Base-by-base conservation (phyloP, 495 filamentous ascomycete species). In the Aspergillus carlsbadensis region DNA sequence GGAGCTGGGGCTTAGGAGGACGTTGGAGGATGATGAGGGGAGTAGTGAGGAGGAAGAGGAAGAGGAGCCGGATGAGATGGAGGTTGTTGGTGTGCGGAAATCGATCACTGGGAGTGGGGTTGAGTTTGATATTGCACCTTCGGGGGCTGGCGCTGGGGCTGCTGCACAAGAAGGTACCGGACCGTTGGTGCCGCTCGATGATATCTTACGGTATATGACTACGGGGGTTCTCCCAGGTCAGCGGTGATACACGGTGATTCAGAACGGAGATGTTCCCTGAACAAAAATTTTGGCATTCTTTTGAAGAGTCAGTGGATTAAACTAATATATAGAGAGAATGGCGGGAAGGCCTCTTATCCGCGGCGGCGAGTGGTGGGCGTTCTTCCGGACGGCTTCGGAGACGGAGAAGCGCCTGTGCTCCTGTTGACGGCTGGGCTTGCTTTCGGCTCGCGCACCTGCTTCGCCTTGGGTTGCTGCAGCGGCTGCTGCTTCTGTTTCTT, bases 1-100 rank as follows among this genome's bases (percentile, higher is more conserved):
- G 10, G 89, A 88, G 14, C 68, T 92, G 62, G 89, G 89, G 14
- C 66, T 92, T 61, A 78, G 60, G 68, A 76, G 81, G 58, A 64
- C 68, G 22, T 63, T 87, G 57, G 78, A 80, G 49, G 82, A 86
- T 64, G 81, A 81, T 24, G 70, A 80, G 7, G 81, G 74, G 6
- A 72, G 75, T 0, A 78, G 78, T 0, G 76, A 78, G 0, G 81
- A 83, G 0, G 81, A 84, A 10, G 84, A 84, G 1, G 84, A 81
- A 1, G 79, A 80, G n/a, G 79, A 79, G 31, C 81, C 81, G 0
- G 81, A 82, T 34, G 75, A 79, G 45, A 76, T 77, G 69, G 73
- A 78, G 52, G 67, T 66, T 64, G 75, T 67, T 35, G 73, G 61
- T 56, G 79, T 65, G 60, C 63, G 68, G 60, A 73, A 60, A 69